Conservation (phyloP, 2,329 filamentous ascomycete species). For the Verticillium nonalfalfae region DNA sequence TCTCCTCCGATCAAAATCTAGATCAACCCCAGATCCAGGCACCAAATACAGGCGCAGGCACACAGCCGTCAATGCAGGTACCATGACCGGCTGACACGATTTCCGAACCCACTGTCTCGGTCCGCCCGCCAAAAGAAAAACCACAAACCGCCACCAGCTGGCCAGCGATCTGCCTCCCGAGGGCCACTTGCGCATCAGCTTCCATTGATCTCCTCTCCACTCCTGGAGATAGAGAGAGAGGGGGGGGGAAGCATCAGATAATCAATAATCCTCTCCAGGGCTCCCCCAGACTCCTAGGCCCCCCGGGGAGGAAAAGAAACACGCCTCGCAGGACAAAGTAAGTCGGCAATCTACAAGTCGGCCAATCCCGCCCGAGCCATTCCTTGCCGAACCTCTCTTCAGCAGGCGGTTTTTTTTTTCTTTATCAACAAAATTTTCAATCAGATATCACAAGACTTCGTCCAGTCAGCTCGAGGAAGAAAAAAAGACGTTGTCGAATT, state of each 20-base stretch:
- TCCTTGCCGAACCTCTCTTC: not conserved
- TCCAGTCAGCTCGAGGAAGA: no score
- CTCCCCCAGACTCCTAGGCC: no score
- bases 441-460: no score
- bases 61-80: not conserved
- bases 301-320: not conserved
- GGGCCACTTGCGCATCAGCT: no score
- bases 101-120: not conserved
- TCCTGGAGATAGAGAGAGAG: not conserved
- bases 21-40: not conserved
- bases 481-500: no score
- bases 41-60: not conserved
- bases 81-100: not conserved
- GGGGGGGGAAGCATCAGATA: not conserved
- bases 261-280: not conserved
- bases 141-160: not conserved
- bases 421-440: not conserved
- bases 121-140: not conserved
- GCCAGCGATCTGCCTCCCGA: no score
- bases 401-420: no score
- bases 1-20: no score
- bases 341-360: not conserved
- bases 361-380: not conserved
- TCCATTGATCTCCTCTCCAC: not conserved
- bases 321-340: not conserved